Conservation (phyloP, 78 protist species). For the Carpediemonas membranifera region DNA sequence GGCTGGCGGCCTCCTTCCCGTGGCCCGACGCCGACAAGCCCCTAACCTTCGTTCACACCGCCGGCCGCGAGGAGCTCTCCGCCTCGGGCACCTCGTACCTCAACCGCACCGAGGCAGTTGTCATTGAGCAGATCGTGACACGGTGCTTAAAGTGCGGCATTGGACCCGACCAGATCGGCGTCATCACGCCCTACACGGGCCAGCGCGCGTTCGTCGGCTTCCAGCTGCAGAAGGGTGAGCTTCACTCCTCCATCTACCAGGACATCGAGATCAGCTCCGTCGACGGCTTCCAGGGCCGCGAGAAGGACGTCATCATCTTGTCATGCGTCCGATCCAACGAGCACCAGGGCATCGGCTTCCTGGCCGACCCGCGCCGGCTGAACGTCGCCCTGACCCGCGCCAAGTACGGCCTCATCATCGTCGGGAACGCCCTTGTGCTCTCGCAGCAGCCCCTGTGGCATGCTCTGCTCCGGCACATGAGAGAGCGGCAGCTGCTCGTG, state of each 20-base stretch:
- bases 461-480: conserved; percentile 76
- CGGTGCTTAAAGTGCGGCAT: conserved; percentile 67
- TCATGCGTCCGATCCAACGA: conserved; percentile 96
- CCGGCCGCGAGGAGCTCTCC: conserved; percentile 85
- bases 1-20: conserved; percentile 42
- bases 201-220: conserved; percentile 88
- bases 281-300: conserved; percentile 95
- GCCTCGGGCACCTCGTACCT: conserved; percentile 92
- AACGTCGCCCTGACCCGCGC: conserved; percentile 99
- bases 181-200: conserved; percentile 99
- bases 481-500: conserved; percentile 36
- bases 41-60: conserved; percentile 75
- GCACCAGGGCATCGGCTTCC: conserved; percentile 93
- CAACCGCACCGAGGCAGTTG: conserved; percentile 92
- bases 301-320: conserved; percentile 93
- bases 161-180: conserved; percentile 82
- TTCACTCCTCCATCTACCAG: conserved; percentile 1
- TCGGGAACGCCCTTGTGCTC: conserved; percentile 89
- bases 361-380: conserved; percentile 91
- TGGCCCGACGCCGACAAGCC: conserved; percentile 87
- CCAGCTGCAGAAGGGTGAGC: background rate
- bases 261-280: conserved; percentile 81
- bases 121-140: conserved; percentile 80
- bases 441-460: conserved; percentile 87
- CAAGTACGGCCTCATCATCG: conserved; percentile 79